Evolutionary conservation across 2,329 filamentous ascomycete species (phyloP), one percentile per base, ranked within the genome.

Genomic region (Dactylellina leptospora): DNA sequence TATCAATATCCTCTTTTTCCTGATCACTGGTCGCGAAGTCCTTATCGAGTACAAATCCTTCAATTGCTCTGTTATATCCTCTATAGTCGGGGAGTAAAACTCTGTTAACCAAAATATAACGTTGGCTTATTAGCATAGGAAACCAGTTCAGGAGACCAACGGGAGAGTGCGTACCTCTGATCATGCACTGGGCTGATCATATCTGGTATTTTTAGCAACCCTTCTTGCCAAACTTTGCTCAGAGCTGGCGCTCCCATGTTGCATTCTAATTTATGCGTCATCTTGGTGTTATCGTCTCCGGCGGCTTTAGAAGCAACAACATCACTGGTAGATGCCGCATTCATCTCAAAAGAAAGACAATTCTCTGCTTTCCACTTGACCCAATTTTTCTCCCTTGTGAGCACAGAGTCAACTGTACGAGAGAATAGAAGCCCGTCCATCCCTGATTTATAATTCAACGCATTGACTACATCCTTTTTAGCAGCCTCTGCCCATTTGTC

Each of bases 331-430:
- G 88, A 84, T 27, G 97, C 85, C 9, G 91, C 83, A 20, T 90
- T 86, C 70, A 87, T 86, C 78, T 93, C 88, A 77, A 99, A 97
- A 4, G 89, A 86, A 22, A 92, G 91, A 79, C 95, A 99, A 75
- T 89, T 91, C 79, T 97, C 92, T 71, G 93, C 89, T 81, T 99
- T 99, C 95, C 95, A 99, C 74, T 92, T 89, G 45, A 96, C 92
- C 96, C 96, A 99, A 78, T 97, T 97, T 82, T 97, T 97, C 80
- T 99, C 95, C 74, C 95, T 86, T 22, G 92, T 91, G 27, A 99
- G 86, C 28, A 99, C 93, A 10, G 93, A 97, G 79, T 97, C 93
- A 28, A 99, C 92, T 87, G 97, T 96, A 38, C 95, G 89, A 80
- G 92, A 90, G 80, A 97, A 99, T 80, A 96, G 96, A 74, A 91